These are phyloP conservation scores for Tuber umbilicatum DNA, from an alignment of 495 filamentous ascomycete genomes.

Conservation along the genomic window DNA sequence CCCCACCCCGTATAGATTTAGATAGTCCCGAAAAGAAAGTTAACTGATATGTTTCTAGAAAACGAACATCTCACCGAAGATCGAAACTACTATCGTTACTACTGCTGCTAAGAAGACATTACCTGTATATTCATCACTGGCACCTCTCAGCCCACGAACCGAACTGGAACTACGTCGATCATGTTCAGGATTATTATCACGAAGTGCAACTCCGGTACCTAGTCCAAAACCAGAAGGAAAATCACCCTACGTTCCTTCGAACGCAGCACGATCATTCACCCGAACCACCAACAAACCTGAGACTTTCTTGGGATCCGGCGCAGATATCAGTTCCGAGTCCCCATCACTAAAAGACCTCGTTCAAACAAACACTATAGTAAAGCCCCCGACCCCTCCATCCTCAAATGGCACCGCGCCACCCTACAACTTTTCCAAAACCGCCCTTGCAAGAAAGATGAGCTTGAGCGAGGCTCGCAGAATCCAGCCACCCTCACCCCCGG, in stretches of 20 bases:
- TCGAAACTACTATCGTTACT: constrained; percentile 2
- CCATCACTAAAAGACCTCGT: constrained; percentile 10
- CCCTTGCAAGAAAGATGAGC: constrained; percentile 26
- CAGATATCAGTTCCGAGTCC: constrained; percentile 4
- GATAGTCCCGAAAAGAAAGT: not conserved
- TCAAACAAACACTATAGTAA: not conserved
- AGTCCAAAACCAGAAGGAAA: constrained; percentile 8
- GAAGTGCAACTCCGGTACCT: constrained; percentile 8
- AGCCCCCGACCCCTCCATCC: constrained; percentile 22
- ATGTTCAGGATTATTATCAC: constrained; percentile 16
- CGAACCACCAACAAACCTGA: constrained; percentile 4
- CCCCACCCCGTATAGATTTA: not conserved
- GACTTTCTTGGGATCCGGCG: not conserved
- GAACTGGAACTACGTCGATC: constrained; percentile 31
- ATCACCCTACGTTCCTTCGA: constrained; percentile 16
- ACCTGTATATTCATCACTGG: constrained; percentile 16
- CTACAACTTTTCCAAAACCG: constrained; percentile 24
- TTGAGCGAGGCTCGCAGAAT: constrained; percentile 16
- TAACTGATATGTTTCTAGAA: constrained; percentile 21
- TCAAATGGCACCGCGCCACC: constrained; percentile 4
- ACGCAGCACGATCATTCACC: constrained; percentile 15
- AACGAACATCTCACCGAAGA: constrained; percentile 31
- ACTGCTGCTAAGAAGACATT: constrained; percentile 19
- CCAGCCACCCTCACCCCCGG: not conserved
- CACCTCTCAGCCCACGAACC: constrained; percentile 32